Evolutionary conservation across 2,329 filamentous ascomycete genomes (phyloP).

Genomic region (Ramichloridium luteum): DNA sequence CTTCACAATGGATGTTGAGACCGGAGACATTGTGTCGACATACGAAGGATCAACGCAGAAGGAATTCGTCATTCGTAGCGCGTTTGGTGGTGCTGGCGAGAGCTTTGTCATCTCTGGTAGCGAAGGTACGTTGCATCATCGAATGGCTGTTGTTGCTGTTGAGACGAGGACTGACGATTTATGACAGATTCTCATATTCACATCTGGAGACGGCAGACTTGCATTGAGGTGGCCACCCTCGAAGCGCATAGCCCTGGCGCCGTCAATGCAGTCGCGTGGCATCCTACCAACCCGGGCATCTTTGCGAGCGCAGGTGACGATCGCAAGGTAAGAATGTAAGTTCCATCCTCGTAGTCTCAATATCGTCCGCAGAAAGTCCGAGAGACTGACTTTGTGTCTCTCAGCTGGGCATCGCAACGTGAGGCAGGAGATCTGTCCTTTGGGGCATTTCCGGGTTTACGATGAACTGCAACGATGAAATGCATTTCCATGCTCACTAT

Average conservation of each 20-base stretch:
- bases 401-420: neutral
- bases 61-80: conserved; percentile 66
- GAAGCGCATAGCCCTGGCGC: conserved; percentile 61
- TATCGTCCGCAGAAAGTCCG: too few species aligned
- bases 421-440: too few species aligned
- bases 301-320: conserved; percentile 91
- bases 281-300: conserved; percentile 67
- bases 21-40: conserved; percentile 56
- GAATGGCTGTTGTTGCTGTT: neutral
- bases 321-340: conserved; percentile 71
- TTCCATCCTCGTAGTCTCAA: too few species aligned
- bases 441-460: too few species aligned
- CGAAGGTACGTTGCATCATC: conserved; percentile 47
- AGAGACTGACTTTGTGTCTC: too few species aligned
- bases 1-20: conserved; percentile 64
- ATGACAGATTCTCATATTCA: conserved; percentile 54
- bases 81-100: conserved; percentile 81
- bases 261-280: conserved; percentile 85
- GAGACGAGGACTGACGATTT: neutral
- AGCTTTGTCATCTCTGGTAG: conserved; percentile 87
- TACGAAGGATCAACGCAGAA: conserved; percentile 67
- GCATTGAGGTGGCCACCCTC: conserved; percentile 61
- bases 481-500: too few species aligned
- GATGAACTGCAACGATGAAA: too few species aligned
- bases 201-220: conserved; percentile 84